Percentiles rank a stretch among this genome's conserved stretches.
These are phyloP conservation scores for Chlorophyllum brunneum DNA, from an alignment of 768 basidiomycete species.

Conservation along the genomic window DNA sequence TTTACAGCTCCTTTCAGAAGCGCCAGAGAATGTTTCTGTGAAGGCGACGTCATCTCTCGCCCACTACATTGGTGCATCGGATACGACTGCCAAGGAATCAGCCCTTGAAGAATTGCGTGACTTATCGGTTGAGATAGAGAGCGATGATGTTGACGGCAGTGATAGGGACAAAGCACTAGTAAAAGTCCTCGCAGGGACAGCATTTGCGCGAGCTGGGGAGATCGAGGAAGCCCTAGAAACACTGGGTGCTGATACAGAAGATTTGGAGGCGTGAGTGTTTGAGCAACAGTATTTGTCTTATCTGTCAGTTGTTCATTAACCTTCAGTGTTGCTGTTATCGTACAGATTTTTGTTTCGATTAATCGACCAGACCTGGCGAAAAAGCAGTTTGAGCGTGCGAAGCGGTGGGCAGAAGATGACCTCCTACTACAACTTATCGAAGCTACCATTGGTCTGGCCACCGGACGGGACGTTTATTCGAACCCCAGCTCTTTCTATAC, in stretches of 20 bases:
- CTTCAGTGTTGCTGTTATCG: constrained; percentile 70
- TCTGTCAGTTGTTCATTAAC: constrained; percentile 1
- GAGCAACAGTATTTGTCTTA: not conserved
- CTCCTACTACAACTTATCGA: constrained; percentile 88
- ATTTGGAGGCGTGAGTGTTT: constrained; percentile 79
- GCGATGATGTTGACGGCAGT: constrained; percentile 65
- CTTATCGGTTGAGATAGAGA: constrained; percentile 81
- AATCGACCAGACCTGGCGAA: constrained; percentile 84
- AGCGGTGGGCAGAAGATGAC: constrained; percentile 86
- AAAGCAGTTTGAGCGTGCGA: constrained; percentile 79
- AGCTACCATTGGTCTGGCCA: constrained; percentile 72
- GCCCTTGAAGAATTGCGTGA: constrained; percentile 82
- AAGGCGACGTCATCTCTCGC: constrained; percentile 74
- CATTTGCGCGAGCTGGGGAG: constrained; percentile 81
- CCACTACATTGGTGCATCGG: constrained; percentile 50
- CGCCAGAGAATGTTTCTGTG: constrained; percentile 60
- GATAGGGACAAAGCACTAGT: constrained; percentile 72
- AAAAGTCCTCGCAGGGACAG: constrained; percentile 79
- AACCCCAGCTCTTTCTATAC: constrained; percentile 65
- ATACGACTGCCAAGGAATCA: constrained; percentile 45
- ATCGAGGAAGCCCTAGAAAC: constrained; percentile 92
- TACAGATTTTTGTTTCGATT: constrained; percentile 89
- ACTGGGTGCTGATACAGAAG: constrained; percentile 68
- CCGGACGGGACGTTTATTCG: constrained; percentile 66
- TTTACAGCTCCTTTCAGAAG: constrained; percentile 49